These are phyloP conservation scores for Esteya vermicola DNA, from an alignment of 2,329 filamentous ascomycete species.

Conservation along the genomic window DNA sequence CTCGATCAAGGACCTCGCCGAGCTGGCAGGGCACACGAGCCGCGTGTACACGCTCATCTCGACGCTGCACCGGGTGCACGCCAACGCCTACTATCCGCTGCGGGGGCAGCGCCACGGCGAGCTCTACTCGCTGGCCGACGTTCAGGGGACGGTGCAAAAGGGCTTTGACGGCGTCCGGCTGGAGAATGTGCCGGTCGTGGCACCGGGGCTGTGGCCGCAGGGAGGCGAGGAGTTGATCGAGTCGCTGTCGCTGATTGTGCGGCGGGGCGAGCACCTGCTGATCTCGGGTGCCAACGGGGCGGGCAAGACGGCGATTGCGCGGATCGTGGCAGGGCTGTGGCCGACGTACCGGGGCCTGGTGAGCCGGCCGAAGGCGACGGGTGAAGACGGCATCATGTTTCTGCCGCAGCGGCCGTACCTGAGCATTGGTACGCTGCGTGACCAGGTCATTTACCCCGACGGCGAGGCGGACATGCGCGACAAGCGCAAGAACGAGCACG, in stretches of 20 bases:
- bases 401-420: constrained; percentile 88
- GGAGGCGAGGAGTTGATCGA: constrained; percentile 88
- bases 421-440: constrained; percentile 79
- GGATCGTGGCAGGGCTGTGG: constrained; percentile 86
- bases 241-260: constrained; percentile 76
- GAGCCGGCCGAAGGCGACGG: constrained; percentile 65
- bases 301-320: constrained; percentile 78
- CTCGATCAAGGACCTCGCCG: constrained; percentile 93
- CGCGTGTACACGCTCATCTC: constrained; percentile 92
- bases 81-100: constrained; percentile 62
- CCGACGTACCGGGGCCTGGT: constrained; percentile 89
- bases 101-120: constrained; percentile 56
- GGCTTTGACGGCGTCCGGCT: constrained; percentile 90
- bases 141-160: constrained; percentile 85
- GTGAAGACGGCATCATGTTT: constrained; percentile 95
- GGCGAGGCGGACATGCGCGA: constrained; percentile 88
- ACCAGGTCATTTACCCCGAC: constrained; percentile 96
- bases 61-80: constrained; percentile 85
- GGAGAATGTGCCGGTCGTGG: constrained; percentile 85
- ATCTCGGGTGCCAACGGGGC: constrained; percentile 93
- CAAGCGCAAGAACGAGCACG: constrained; percentile 60
- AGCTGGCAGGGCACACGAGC: constrained; percentile 90
- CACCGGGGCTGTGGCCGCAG: constrained; percentile 73
- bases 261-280: constrained; percentile 80
- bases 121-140: constrained; percentile 76